Evolutionary conservation across 2,329 filamentous ascomycete genomes (phyloP).

Genomic region (Nothophoma quercina): DNA sequence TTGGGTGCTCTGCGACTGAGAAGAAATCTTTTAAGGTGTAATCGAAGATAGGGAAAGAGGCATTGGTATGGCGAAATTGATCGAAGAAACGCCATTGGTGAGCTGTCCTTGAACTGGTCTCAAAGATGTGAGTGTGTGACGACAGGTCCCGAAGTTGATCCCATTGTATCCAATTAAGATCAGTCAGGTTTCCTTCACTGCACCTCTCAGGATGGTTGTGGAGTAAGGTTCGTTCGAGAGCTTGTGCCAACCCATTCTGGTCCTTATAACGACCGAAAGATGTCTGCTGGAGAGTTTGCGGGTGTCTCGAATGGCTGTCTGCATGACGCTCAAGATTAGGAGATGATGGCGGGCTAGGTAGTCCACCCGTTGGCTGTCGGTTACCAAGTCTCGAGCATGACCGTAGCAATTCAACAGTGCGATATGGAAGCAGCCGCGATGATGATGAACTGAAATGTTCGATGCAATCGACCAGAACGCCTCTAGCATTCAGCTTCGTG

Average conservation of each 20-base stretch:
- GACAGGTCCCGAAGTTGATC: no score
- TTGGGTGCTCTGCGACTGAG: background rate
- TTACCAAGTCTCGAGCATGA: no score
- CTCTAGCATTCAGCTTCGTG: background rate
- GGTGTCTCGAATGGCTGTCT: no score
- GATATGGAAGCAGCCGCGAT: no score
- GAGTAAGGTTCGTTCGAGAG: background rate
- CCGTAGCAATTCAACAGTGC: no score
- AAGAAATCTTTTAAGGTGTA: background rate
- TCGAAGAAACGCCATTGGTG: background rate
- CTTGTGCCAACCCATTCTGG: background rate
- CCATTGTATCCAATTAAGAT: background rate
- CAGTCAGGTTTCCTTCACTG: background rate
- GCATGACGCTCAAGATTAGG: no score
- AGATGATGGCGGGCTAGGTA: no score
- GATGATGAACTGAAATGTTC: background rate
- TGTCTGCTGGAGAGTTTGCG: background rate
- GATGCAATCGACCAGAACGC: background rate
- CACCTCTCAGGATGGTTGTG: background rate
- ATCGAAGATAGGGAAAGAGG: background rate
- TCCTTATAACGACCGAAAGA: background rate
- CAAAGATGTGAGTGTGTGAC: background rate
- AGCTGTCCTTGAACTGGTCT: background rate
- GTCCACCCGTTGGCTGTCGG: no score
- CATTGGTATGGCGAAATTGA: background rate